These are phyloP conservation scores for Beta vulgaris DNA, from an alignment of 148 eudicot species.

Conservation along the genomic window DNA sequence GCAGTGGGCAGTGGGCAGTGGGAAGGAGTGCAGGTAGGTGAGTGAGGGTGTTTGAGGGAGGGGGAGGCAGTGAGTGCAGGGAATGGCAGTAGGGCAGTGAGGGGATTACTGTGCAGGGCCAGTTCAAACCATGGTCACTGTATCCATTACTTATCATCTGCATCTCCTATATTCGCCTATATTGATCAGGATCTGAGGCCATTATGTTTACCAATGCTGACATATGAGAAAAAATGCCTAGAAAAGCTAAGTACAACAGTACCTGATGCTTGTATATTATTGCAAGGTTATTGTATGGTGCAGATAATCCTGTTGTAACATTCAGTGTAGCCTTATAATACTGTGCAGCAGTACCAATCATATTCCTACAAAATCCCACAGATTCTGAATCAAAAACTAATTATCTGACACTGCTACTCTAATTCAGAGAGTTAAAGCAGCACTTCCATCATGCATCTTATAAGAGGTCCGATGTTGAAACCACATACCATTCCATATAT, in stretches of 20 bases:
- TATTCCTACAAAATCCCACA: constrained; percentile 61
- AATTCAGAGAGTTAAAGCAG: neutral
- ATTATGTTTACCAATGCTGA: neutral
- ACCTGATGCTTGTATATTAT: constrained; percentile 98
- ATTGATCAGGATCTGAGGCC: neutral
- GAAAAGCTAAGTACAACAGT: constrained; percentile 6
- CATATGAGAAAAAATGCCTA: neutral
- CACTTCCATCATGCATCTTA: neutral
- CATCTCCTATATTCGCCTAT: neutral
- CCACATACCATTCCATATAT: constrained; percentile 87
- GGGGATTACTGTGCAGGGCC: no score
- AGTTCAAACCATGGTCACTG: neutral
- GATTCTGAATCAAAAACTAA: constrained; percentile 1
- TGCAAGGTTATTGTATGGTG: constrained; percentile 90
- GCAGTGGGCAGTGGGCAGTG: no score
- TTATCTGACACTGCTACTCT: neutral
- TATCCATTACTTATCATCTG: neutral
- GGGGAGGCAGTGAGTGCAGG: no score
- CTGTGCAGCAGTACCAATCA: constrained; percentile 82
- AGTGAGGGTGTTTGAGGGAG: no score
- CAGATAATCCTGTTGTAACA: constrained; percentile 92
- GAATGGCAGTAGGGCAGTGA: no score
- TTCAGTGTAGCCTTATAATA: constrained; percentile 79
- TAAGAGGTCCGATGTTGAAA: constrained; percentile 9
- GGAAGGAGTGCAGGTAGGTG: no score